These are phyloP conservation scores for Melaleuca alternifolia DNA, from an alignment of 345 rosid genomes.

Conservation along the genomic window DNA sequence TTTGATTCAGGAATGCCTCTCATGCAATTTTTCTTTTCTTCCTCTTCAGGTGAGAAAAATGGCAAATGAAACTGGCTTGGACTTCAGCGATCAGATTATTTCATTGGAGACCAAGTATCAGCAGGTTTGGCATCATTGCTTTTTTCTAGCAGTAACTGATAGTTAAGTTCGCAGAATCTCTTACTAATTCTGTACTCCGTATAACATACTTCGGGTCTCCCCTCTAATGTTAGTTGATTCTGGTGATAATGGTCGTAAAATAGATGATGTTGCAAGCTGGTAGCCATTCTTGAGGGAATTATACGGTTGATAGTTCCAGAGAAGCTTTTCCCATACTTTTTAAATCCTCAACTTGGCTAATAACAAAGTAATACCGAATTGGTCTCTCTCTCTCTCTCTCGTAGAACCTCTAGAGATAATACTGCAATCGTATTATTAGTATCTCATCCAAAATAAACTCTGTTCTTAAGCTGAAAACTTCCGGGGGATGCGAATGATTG, in stretches of 20 bases:
- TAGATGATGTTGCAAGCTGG: background rate
- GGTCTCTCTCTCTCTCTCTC: background rate
- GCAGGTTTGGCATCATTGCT: conserved; percentile 32
- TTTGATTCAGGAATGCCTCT: background rate
- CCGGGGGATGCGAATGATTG: background rate
- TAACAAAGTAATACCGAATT: background rate
- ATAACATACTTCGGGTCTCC: background rate
- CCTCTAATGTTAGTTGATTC: background rate
- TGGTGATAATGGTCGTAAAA: background rate
- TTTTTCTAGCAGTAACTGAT: background rate
- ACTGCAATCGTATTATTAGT: background rate
- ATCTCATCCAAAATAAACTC: background rate
- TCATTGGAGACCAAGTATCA: conserved; percentile 73
- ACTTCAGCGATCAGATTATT: conserved; percentile 75
- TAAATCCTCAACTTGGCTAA: background rate
- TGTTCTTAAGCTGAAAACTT: background rate
- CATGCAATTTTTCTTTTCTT: conserved; percentile 3
- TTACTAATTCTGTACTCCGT: background rate
- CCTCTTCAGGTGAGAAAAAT: conserved; percentile 76
- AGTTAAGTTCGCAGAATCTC: background rate
- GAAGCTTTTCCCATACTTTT: background rate
- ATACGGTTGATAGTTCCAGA: background rate
- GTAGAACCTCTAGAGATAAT: background rate
- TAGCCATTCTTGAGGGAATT: background rate
- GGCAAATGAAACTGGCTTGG: conserved; percentile 91